Evolutionary conservation across 1,139 yeast species (phyloP).

Genomic region (Candida sanyaensis): DNA sequence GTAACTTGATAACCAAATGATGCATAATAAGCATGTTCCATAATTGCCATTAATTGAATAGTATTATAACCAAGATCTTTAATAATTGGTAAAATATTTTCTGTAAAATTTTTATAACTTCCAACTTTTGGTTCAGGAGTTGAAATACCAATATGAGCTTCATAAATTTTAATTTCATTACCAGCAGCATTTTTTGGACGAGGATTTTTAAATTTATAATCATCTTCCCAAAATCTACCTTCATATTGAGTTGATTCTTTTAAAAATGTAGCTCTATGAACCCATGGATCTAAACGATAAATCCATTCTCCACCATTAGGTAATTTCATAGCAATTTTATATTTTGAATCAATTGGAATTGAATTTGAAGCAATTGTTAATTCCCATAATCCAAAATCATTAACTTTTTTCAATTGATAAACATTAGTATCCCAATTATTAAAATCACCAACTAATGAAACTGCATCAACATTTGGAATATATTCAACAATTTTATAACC

Average conservation of each 20-base stretch:
- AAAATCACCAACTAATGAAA: conserved; percentile 86
- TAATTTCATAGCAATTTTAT: conserved; percentile 69
- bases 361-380: conserved; percentile 57
- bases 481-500: conserved; percentile 64
- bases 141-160: conserved; percentile 95
- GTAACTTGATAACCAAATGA: conserved; percentile 97
- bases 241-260: conserved; percentile 55
- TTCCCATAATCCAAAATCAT: conserved; percentile 70
- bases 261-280: conserved; percentile 76
- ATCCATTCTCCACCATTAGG: conserved; percentile 65
- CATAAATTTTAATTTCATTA: conserved; percentile 78
- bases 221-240: conserved; percentile 83
- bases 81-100: conserved; percentile 79
- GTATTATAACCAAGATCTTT: conserved; percentile 86
- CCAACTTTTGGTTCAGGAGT: conserved; percentile 87
- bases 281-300: conserved; percentile 91
- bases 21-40: conserved; percentile 99
- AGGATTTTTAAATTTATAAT: conserved; percentile 61
- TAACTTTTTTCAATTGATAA: conserved; percentile 56
- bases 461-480: conserved; percentile 82
- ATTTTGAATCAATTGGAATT: conserved; percentile 77
- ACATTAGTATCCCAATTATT: conserved; percentile 71
- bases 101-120: conserved; percentile 80
- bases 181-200: conserved; percentile 53
- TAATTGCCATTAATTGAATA: conserved; percentile 94